Percentiles rank a stretch among this genome's conserved stretches.
phyloP scores from a whole-genome alignment of 2,329 filamentous ascomycete species.

The Penicillium griseofulvum region DNA sequence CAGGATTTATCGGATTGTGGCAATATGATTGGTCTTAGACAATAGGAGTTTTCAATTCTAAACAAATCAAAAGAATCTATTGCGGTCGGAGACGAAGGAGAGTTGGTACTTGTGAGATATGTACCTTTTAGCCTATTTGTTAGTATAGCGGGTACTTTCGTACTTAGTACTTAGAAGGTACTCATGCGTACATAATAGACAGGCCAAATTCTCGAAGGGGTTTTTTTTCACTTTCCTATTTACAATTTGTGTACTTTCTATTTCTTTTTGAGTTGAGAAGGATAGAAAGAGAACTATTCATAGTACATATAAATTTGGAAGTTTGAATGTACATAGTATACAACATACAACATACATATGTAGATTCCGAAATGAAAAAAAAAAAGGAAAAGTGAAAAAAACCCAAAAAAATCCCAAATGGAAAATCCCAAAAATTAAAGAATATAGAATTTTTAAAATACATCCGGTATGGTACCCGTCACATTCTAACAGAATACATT shows the following conservation, averaged over 20 bases:
- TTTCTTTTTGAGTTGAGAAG: too few relatives aligned
- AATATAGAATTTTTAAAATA: background rate
- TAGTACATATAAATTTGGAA: too few relatives aligned
- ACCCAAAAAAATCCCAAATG: background rate
- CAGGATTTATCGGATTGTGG: conserved; percentile 7
- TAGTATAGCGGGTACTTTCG: background rate
- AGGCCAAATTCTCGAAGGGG: too few relatives aligned
- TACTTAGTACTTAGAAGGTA: background rate
- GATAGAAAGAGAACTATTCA: too few relatives aligned
- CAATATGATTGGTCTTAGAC: conserved; percentile 17
- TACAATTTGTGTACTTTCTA: too few relatives aligned
- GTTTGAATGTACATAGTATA: too few relatives aligned
- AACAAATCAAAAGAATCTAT: conserved; percentile 11
- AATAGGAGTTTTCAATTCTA: conserved; percentile 4
- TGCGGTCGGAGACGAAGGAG: conserved; percentile 4
- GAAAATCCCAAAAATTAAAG: background rate
- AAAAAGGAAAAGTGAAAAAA: background rate
- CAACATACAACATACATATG: too few relatives aligned
- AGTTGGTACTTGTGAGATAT: background rate
- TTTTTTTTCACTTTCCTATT: too few relatives aligned
- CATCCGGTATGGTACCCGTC: conserved; percentile 1
- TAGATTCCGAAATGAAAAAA: too few relatives aligned
- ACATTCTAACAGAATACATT: conserved; percentile 2
- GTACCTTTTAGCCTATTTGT: background rate
- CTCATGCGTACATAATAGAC: too few relatives aligned